A percentile compares a stretch with the other conserved stretches of the same genome.
phyloP scores from a whole-genome alignment of 495 filamentous ascomycete species.

The Aeminium ludgeri region DNA sequence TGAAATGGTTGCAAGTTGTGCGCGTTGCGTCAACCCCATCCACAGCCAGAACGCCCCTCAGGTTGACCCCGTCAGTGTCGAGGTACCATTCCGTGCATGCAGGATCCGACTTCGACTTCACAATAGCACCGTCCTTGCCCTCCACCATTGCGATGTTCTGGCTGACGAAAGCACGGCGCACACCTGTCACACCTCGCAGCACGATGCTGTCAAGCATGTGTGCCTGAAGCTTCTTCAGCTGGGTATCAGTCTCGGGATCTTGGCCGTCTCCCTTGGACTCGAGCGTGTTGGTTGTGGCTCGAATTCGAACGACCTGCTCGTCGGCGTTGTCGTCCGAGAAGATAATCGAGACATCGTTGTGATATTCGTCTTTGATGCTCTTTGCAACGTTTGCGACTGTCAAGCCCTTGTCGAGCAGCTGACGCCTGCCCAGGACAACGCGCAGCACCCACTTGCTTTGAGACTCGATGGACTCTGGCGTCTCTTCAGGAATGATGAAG shows the following conservation, averaged over 20 bases:
- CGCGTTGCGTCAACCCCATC: constrained; percentile 78
- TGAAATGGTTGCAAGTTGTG: constrained; percentile 88
- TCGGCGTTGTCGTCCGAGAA: constrained; percentile 98
- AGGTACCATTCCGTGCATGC: constrained; percentile 83
- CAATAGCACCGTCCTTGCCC: constrained; percentile 48
- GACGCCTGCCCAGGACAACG: constrained; percentile 80
- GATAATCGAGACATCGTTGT: constrained; percentile 75
- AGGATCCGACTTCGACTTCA: constrained; percentile 48
- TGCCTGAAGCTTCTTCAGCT: constrained; percentile 73
- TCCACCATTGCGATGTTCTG: constrained; percentile 48
- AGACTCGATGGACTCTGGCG: constrained; percentile 45
- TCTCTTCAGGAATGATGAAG: constrained; percentile 84
- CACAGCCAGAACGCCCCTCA: constrained; percentile 66
- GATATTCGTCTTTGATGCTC: constrained; percentile 73
- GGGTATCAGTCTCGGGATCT: constrained; percentile 62
- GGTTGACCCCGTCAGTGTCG: constrained; percentile 75
- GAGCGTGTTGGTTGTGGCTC: constrained; percentile 50
- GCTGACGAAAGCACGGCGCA: constrained; percentile 85
- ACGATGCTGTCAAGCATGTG: constrained; percentile 82
- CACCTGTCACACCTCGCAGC: constrained; percentile 72
- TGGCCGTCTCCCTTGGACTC: constrained; percentile 52
- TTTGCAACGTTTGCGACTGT: constrained; percentile 83
- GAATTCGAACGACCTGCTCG: constrained; percentile 83
- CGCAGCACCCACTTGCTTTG: constrained; percentile 93
- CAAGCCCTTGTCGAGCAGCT: constrained; percentile 86